These are phyloP conservation scores for Globisporangium carolinianum DNA, from an alignment of 352 stramenopile species.

Conservation along the genomic window DNA sequence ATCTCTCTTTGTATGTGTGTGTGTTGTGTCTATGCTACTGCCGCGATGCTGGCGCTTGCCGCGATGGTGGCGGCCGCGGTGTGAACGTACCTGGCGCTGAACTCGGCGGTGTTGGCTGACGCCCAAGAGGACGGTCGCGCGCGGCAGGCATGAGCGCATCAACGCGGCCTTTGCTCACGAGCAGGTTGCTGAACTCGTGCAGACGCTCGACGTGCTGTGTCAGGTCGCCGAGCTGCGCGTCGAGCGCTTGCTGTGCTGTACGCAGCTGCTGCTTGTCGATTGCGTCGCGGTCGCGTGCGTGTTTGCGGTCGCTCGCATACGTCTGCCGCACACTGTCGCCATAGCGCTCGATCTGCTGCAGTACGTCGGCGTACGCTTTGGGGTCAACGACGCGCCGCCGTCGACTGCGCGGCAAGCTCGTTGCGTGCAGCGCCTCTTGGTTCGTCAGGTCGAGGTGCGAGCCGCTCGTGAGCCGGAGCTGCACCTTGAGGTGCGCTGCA, in stretches of 20 bases:
- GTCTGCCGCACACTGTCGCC: slow-evolving; percentile 36
- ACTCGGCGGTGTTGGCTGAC: neutral
- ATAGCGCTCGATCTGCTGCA: slow-evolving; percentile 52
- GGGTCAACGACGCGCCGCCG: slow-evolving; percentile 39
- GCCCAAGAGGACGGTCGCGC: neutral
- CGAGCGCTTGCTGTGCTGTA: slow-evolving; percentile 28
- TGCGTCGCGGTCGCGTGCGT: slow-evolving; percentile 23
- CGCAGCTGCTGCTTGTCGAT: slow-evolving; percentile 23
- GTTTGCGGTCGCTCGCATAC: slow-evolving; percentile 38
- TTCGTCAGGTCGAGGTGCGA: slow-evolving; percentile 34
- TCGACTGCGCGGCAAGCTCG: slow-evolving; percentile 23
- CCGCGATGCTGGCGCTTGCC: neutral
- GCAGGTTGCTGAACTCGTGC: slow-evolving; percentile 61
- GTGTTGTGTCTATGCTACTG: neutral
- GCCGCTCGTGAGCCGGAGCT: slow-evolving; percentile 50
- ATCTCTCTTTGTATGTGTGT: neutral
- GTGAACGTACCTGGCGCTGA: slow-evolving; percentile 1
- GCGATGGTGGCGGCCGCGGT: slow-evolving; percentile 8
- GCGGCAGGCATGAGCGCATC: slow-evolving; percentile 19
- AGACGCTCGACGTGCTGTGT: slow-evolving; percentile 25
- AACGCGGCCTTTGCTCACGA: slow-evolving; percentile 50
- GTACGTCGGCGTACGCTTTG: slow-evolving; percentile 36
- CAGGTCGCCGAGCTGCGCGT: slow-evolving; percentile 33
- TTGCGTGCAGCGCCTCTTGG: slow-evolving; percentile 40
- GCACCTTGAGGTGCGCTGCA: slow-evolving; percentile 32